Percentiles rank a stretch among this genome's conserved stretches.
phyloP scores from a whole-genome alignment of 106 monocot genomes.

The Apostasia ramifera region DNA sequence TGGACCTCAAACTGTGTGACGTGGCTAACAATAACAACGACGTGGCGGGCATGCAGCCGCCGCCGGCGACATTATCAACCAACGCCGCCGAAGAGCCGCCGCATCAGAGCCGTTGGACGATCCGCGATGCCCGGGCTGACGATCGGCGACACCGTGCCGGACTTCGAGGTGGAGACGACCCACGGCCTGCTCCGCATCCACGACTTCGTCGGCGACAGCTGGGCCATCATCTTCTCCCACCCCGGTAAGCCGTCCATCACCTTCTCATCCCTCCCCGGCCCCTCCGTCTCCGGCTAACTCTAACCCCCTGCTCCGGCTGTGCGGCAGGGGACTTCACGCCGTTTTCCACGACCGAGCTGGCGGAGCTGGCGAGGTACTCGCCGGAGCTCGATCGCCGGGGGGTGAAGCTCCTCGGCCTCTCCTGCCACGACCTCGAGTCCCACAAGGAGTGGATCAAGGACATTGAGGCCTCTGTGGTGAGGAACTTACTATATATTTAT shows the following conservation, averaged over 20 bases:
- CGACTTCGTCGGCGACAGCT: constrained; percentile 57
- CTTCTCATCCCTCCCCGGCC: neutral
- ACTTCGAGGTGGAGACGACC: constrained; percentile 68
- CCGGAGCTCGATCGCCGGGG: constrained; percentile 57
- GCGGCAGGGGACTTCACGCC: constrained; percentile 71
- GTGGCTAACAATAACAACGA: too few species aligned
- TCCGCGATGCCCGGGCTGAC: constrained; percentile 70
- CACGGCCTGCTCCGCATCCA: constrained; percentile 58
- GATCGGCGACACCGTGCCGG: constrained; percentile 64
- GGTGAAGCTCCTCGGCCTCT: constrained; percentile 75
- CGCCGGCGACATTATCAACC: too few species aligned
- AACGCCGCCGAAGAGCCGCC: too few species aligned
- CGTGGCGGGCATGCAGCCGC: too few species aligned
- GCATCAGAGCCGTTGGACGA: too few species aligned
- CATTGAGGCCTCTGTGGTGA: constrained; percentile 48
- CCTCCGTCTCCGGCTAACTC: neutral
- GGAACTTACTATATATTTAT: neutral
- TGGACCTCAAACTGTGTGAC: too few species aligned
- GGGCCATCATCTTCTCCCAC: constrained; percentile 78
- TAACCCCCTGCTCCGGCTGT: too few species aligned
- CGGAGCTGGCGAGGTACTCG: constrained; percentile 48
- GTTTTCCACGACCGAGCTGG: constrained; percentile 70
- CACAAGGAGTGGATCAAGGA: constrained; percentile 78
- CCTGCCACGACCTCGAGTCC: constrained; percentile 46
- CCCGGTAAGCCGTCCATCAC: constrained; percentile 29